Evolutionary conservation across 345 rosid species (phyloP), one percentile per base, ranked within the genome.

Genomic region (Kandelia obovata): DNA sequence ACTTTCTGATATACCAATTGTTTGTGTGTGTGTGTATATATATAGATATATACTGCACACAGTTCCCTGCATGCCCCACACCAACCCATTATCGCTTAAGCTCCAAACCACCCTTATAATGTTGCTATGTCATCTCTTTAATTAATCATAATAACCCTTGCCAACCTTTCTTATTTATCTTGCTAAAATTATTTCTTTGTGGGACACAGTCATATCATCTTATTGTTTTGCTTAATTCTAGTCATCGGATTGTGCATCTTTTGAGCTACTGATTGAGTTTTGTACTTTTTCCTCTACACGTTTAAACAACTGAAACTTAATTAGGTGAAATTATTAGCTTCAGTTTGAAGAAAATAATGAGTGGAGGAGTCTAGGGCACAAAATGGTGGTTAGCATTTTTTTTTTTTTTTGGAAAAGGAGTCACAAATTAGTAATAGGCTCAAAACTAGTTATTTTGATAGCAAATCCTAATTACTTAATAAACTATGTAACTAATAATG

Each of bases 31-130:
- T n/a, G n/a, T n/a, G n/a, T n/a, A n/a, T n/a, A n/a, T n/a, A n/a
- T n/a, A n/a, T 52, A 28, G 1, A 56, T 39, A 57, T 9, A 7
- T 37, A 60, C n/a, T 52, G 13, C 26, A 53, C 59, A 32, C 43
- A 67, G 62, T 35, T 64, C 70, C 57, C 26, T 25, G 66, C 55
- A 34, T 60, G 35, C 75, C 69, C 71, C 80, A 51, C 70, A 34
- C 66, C 79, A 52, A 77, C 87, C 86, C 87, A 87, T 85, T 87
- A 71, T 80, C 83, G 77, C 78, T 74, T 83, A 80, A 78, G 79
- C 80, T 80, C 89, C 85, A 78, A 83, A 77, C 88, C 84, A 75
- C 76, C 82, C 78, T 77, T 69, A 80, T 78, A 72, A 80, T 78
- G 68, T 15, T 77, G 70, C 69, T 71, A 79, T 81, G 73, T 83